Evolutionary conservation across 345 rosid genomes (phyloP).

Genomic region (Noccaea caerulescens): DNA sequence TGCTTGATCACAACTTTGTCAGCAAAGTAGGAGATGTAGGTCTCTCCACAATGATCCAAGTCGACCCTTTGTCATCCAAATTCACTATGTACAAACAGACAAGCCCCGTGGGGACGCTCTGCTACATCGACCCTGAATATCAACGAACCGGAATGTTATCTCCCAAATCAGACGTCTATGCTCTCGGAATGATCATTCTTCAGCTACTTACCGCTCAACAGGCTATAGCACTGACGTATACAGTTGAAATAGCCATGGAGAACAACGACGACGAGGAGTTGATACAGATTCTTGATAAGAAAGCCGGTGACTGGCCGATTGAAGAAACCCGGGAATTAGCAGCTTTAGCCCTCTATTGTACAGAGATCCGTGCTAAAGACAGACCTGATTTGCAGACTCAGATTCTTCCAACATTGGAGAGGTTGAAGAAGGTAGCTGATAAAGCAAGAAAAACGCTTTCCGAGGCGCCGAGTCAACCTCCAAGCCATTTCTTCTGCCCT

Average conservation of each 20-base stretch:
- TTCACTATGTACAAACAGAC: conserved; percentile 57
- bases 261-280: conserved; percentile 45
- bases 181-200: conserved; percentile 78
- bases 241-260: conserved; percentile 68
- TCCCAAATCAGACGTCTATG: conserved; percentile 78
- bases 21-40: conserved; percentile 98
- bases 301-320: conserved; percentile 78
- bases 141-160: conserved; percentile 80
- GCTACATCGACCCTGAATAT: conserved; percentile 93
- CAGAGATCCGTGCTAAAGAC: conserved; percentile 75
- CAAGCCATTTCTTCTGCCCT: conserved; percentile 79
- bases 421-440: conserved; percentile 59
- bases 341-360: conserved; percentile 61
- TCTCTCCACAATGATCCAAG: conserved; percentile 62
- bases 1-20: conserved; percentile 73
- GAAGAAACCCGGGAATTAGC: conserved; percentile 72
- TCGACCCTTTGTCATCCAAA: conserved; percentile 40
- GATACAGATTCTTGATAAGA: conserved; percentile 59
- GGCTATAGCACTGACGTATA: conserved; percentile 68
- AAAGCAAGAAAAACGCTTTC: conserved; percentile 42
- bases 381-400: conserved; percentile 55
- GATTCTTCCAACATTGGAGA: conserved; percentile 72
- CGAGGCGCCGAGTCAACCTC: conserved; percentile 41
- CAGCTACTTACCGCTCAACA: conserved; percentile 82
- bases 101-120: conserved; percentile 75